A percentile compares a stretch with the other conserved stretches of the same genome.
Evolutionary conservation across 306 rosid genomes (phyloP).

Genomic region (Inga leiocalycina): DNA sequence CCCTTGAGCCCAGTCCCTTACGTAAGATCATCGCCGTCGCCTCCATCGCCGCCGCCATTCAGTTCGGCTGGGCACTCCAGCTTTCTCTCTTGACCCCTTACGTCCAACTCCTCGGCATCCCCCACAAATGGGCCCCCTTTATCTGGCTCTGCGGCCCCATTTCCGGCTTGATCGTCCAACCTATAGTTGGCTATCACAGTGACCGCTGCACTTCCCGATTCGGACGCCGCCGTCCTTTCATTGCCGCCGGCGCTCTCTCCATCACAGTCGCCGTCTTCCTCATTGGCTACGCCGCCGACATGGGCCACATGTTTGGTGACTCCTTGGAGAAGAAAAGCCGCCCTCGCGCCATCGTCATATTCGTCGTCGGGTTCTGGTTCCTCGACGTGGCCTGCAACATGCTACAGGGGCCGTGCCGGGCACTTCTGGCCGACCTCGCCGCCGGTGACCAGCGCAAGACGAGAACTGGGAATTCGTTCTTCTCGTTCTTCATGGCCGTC

Average conservation of each 20-base stretch:
- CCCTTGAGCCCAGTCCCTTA: slow-evolving; percentile 26
- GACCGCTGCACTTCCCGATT: slow-evolving; percentile 62
- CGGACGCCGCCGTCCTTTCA: slow-evolving; percentile 77
- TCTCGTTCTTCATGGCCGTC: slow-evolving; percentile 77
- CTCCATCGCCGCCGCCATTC: slow-evolving; percentile 69
- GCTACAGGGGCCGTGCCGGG: slow-evolving; percentile 69
- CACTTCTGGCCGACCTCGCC: slow-evolving; percentile 61
- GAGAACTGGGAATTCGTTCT: slow-evolving; percentile 42
- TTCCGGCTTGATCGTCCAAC: slow-evolving; percentile 73
- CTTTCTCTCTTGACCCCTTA: slow-evolving; percentile 72
- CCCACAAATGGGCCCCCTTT: slow-evolving; percentile 67
- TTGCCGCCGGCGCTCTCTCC: slow-evolving; percentile 27
- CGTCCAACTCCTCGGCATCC: slow-evolving; percentile 67
- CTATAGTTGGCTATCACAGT: slow-evolving; percentile 68
- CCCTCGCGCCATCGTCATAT: slow-evolving; percentile 46
- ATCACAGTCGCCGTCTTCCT: slow-evolving; percentile 55
- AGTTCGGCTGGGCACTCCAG: slow-evolving; percentile 86
- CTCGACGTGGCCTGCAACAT: slow-evolving; percentile 70
- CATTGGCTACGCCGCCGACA: slow-evolving; percentile 75
- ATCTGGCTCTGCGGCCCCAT: slow-evolving; percentile 85
- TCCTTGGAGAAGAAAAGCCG: not conserved
- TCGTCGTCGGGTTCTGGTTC: slow-evolving; percentile 67
- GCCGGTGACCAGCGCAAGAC: slow-evolving; percentile 40
- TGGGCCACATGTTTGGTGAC: slow-evolving; percentile 49
- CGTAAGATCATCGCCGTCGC: slow-evolving; percentile 50